phyloP scores from a whole-genome alignment of 1,139 yeast genomes.

The Yamadazyma triangularis region DNA sequence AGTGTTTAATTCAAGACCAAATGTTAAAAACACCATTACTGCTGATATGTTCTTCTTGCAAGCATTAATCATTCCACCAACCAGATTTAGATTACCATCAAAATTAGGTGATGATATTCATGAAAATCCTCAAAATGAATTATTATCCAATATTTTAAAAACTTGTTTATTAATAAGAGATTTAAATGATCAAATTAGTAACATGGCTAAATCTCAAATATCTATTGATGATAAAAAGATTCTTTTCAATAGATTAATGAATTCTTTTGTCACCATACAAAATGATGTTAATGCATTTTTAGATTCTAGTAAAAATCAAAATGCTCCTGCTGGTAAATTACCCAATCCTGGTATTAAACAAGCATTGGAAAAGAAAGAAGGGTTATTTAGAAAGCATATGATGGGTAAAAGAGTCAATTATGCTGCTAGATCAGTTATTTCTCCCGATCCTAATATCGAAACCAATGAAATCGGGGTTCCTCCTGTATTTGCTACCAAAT shows the following conservation, averaged over 20 bases:
- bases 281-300: conserved; percentile 92
- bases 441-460: conserved; percentile 98
- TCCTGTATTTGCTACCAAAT: conserved; percentile 92
- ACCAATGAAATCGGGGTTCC: conserved; percentile 99
- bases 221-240: conserved; percentile 63
- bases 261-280: conserved; percentile 89
- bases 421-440: conserved; percentile 98
- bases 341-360: conserved; percentile 96
- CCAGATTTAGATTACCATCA: conserved; percentile 94
- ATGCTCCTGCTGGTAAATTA: conserved; percentile 59
- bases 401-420: conserved; percentile 99
- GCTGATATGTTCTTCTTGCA: conserved; percentile 93
- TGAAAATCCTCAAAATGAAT: conserved; percentile 89
- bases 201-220: conserved; percentile 57
- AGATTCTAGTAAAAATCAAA: conserved; percentile 86
- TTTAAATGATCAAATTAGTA: conserved; percentile 72
- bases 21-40: conserved; percentile 41
- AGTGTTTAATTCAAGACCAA: conserved; percentile 77
- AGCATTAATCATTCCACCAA: conserved; percentile 89
- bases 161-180: conserved; percentile 83
- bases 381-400: conserved; percentile 97
- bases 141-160: conserved; percentile 72
- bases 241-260: conserved; percentile 86
- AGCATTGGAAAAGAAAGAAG: conserved; percentile 97
- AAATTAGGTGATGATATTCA: conserved; percentile 95